Conservation (phyloP, 495 filamentous ascomycete species). For the Endocarpon pusillum region DNA sequence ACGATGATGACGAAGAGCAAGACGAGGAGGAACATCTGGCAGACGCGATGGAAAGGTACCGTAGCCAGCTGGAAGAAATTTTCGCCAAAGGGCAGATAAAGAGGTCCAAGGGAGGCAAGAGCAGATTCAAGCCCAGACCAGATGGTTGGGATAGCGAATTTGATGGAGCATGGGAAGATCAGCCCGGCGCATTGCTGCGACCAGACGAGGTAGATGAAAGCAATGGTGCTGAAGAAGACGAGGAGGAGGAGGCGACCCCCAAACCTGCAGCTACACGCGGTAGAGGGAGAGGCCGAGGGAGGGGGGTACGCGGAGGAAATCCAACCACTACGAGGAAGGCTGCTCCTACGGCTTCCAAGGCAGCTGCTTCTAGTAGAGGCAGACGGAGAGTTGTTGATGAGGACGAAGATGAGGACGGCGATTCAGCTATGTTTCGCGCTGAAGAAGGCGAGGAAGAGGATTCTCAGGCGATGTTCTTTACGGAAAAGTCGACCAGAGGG, state of each 20-base stretch:
- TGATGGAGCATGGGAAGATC: constrained; percentile 71
- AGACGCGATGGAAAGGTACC: constrained; percentile 53
- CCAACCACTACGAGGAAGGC: constrained; percentile 22
- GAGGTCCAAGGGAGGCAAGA: constrained; percentile 34
- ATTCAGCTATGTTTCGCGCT: constrained; percentile 43
- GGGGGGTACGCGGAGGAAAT: constrained; percentile 24
- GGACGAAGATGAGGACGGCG: constrained; percentile 44
- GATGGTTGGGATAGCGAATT: constrained; percentile 73
- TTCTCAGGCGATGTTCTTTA: constrained; percentile 19
- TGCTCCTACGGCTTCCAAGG: constrained; percentile 23
- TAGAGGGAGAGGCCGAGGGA: constrained; percentile 32
- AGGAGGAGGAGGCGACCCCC: constrained; percentile 19
- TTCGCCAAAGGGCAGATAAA: constrained; percentile 53
- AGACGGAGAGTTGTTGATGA: constrained; percentile 34
- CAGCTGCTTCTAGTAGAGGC: constrained; percentile 20
- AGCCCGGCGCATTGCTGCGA: constrained; percentile 49
- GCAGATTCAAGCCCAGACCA: constrained; percentile 58
- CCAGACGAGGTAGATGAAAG: constrained; percentile 35
- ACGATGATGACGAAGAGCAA: constrained; percentile 44
- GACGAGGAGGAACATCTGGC: constrained; percentile 38
- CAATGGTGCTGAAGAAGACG: constrained; percentile 28
- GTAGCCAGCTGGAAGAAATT: constrained; percentile 48
- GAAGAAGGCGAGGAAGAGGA: constrained; percentile 47
- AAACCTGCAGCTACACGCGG: constrained; percentile 24
- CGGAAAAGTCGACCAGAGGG: constrained; percentile 22